A percentile compares a stretch with the other conserved stretches of the same genome.
phyloP scores from a whole-genome alignment of 805 yeast genomes.

The Starmerella bombicola region DNA sequence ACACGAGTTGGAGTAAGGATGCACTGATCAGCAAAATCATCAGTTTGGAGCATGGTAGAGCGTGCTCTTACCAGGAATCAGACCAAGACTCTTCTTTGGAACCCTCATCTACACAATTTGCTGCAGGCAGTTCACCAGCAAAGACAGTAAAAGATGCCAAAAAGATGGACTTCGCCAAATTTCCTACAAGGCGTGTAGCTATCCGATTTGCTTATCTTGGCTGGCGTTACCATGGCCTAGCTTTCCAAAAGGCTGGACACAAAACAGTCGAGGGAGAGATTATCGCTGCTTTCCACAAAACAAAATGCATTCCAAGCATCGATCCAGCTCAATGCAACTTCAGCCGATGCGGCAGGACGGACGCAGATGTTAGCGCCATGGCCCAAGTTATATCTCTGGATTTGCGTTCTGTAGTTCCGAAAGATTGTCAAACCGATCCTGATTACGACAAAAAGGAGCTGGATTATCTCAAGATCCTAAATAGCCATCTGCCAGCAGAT shows the following conservation, averaged over 20 bases:
- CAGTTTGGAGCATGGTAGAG: slow-evolving; percentile 44
- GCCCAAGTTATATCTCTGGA: slow-evolving; percentile 78
- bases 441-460: slow-evolving; percentile 53
- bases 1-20: slow-evolving; percentile 44
- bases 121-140: too few relatives aligned
- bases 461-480: slow-evolving; percentile 62
- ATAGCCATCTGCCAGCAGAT: slow-evolving; percentile 67
- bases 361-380: slow-evolving; percentile 93
- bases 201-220: slow-evolving; percentile 75
- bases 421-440: slow-evolving; percentile 49
- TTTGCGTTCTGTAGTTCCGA: slow-evolving; percentile 54
- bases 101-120: too few relatives aligned
- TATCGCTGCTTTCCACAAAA: slow-evolving; percentile 54
- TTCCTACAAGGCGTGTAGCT: slow-evolving; percentile 58
- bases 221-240: slow-evolving; percentile 89
- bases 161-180: slow-evolving; percentile 53
- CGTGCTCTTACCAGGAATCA: too few relatives aligned
- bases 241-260: slow-evolving; percentile 63
- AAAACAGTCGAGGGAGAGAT: slow-evolving; percentile 80
- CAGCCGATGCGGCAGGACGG: slow-evolving; percentile 90
- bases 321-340: slow-evolving; percentile 56
- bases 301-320: slow-evolving; percentile 46
- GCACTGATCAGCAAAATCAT: slow-evolving; percentile 47
- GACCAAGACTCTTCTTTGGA: too few relatives aligned
- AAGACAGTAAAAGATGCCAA: slow-evolving; percentile 32